A percentile compares a stretch with the other conserved stretches of the same genome.
Conservation (phyloP, 148 eudicot species). For the Limonium bicolor region DNA sequence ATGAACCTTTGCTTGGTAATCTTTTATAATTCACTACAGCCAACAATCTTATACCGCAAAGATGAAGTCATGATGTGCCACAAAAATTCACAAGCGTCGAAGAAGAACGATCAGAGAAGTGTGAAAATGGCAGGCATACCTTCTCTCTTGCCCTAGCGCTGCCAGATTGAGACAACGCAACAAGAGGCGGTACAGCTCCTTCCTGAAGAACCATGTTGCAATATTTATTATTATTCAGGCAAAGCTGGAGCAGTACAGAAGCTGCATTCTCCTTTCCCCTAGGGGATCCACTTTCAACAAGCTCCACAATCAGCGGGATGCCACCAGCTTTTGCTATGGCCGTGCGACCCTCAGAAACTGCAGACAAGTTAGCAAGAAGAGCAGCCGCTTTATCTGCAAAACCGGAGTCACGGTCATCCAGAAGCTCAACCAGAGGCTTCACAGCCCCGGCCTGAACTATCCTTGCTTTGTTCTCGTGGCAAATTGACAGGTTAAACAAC, state of each 20-base stretch:
- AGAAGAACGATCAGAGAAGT: not conserved
- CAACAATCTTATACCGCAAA: not conserved
- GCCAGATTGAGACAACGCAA: conserved; percentile 81
- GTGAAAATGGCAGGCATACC: conserved; percentile 36
- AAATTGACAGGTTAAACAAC: conserved; percentile 75
- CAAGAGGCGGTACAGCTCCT: conserved; percentile 99
- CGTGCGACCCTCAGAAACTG: conserved; percentile 49
- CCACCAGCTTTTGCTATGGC: conserved; percentile 74
- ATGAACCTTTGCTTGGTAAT: not conserved
- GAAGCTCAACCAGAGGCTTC: conserved; percentile 48
- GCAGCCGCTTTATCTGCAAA: conserved; percentile 90
- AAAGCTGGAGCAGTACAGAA: conserved; percentile 62
- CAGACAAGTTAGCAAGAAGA: conserved; percentile 71
- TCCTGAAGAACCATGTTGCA: conserved; percentile 84
- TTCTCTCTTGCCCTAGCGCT: conserved; percentile 87
- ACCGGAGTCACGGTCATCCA: conserved; percentile 52
- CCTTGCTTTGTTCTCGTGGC: conserved; percentile 86
- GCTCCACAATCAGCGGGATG: conserved; percentile 64
- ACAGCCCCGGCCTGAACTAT: conserved; percentile 92
- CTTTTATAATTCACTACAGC: not conserved
- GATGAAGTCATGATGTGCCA: not conserved
- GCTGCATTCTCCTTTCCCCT: conserved; percentile 97
- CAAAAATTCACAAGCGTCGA: not conserved
- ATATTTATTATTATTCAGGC: conserved; percentile 50
- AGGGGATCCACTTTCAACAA: conserved; percentile 64